Base-by-base conservation (phyloP, 192 early-diverging fungal species). In the Backusella circina region DNA sequence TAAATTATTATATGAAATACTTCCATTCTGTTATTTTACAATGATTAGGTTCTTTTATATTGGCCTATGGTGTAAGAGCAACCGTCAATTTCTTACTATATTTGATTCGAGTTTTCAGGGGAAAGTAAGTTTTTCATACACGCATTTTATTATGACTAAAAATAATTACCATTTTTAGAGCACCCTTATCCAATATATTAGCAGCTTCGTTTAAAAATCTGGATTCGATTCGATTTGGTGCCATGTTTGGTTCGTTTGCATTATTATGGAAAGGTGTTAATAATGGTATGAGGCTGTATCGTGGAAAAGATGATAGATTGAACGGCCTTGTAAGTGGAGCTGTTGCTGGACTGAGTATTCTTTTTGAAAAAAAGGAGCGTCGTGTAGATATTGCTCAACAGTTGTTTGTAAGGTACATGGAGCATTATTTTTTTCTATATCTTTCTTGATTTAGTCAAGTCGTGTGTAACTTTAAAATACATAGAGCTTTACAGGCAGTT, bases 161-260 rank as follows among this genome's bases (percentile, higher is more conserved):
- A 71, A 57, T 2, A 72, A 28, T 44, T 13, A 26, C 47, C 16
- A 30, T 61, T 23, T 18, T 21, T 51, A 90, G 87, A 73, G 81
- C 73, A 12, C 67, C 84, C 0, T 77, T 91, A 30, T 75, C 65
- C 9, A 66, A 75, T 1, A 75, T 80, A 26, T 75, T 90, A 21
- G 78, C 86, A 65, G 77, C 79, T 10, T 77, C 89, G 3, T 90
- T 91, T 82, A 86, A 90, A 75, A 85, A 85, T 5, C 61, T 57
- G 0, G 88, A 90, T 69, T 82, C 90, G 1, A 32, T 86, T 50
- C 91, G 92, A 15, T 94, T 95, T 76, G 92, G 87, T 35, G 81
- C 83, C n/a, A 91, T 91, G 85, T 86, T 95, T 86, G 93, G 91
- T n/a, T 81, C 79, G 47, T 95, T 95, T 77, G 85, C 92, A 12